Evolutionary conservation across 768 basidiomycete genomes (phyloP), one percentile per base, ranked within the genome.

Genomic region (Exsudoporus frostii): DNA sequence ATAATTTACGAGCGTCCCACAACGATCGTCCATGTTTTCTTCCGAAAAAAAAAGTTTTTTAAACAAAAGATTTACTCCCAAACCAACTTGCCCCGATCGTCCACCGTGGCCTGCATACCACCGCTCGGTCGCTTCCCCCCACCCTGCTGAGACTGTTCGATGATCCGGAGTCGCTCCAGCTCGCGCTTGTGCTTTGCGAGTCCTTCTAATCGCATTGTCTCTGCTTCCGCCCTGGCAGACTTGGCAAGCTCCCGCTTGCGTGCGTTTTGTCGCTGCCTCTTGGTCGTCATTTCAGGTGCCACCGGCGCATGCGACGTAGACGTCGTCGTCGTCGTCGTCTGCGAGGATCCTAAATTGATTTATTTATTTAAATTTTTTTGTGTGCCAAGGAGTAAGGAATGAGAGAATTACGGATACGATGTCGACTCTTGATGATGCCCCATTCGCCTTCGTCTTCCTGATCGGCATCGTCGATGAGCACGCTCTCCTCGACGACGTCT

Each of bases 371-470:
- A 25, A 25, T 25, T 25, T 30, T 4, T 9, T 4, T 10, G 27
- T 7, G 19, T 8, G 7, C 9, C n/a, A 20, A 34, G 14, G 29
- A 34, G 29, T n/a, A 22, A 32, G 24, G 7, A 20, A 47, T 45
- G 53, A 46, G 29, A 48, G 44, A 74, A n/a, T 52, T 67, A 82
- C 80, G 75, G 24, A 70, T 58, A 43, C 73, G 75, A 36, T 70
- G 65, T 51, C 78, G 77, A 59, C 81, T 81, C 70, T 75, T 80
- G 59, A 92, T 88, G 39, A 90, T 80, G 22, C 82, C 87, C 91
- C 90, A 92, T 17, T 74, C 76, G 3, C 83, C 86, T 46, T 86
- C 88, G 49, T 89, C 89, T 64, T 88, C 88, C 25, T 79, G 83
- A 53, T 83, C 86, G 5, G 80, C 82, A 40, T 83, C 84, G 45